Conservation (phyloP, 306 rosid genomes). For the Benincasa hispida region DNA sequence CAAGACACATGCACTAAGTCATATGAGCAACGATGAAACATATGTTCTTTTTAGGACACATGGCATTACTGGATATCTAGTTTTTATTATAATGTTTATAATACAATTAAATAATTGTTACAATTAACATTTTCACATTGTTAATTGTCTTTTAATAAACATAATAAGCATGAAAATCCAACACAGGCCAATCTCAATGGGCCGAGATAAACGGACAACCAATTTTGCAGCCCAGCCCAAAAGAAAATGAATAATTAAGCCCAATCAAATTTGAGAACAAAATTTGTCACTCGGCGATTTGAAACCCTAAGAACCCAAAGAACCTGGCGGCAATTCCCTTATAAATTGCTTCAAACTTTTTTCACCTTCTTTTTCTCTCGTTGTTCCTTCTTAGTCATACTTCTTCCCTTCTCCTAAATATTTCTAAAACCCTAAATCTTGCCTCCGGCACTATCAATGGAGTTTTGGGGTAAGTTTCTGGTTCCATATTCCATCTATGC, state of each 20-base stretch:
- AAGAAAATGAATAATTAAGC: neutral
- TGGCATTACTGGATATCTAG: too few species aligned
- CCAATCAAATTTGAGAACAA: neutral
- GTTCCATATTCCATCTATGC: neutral
- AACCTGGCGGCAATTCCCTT: constrained; percentile 5
- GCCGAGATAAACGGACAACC: neutral
- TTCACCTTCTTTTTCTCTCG: neutral
- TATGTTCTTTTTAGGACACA: too few species aligned
- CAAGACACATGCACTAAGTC: too few species aligned
- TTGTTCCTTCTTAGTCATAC: neutral
- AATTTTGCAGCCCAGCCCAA: neutral
- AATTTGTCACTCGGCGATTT: neutral
- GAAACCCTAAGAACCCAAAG: neutral
- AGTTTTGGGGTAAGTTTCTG: constrained; percentile 57
- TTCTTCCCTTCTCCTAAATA: neutral
- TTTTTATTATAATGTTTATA: too few species aligned
- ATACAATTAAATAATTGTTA: too few species aligned
- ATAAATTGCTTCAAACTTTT: neutral
- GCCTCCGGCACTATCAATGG: constrained; percentile 24
- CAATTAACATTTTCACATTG: too few species aligned
- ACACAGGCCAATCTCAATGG: too few species aligned
- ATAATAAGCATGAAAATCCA: too few species aligned
- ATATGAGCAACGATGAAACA: too few species aligned
- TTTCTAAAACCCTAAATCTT: neutral
- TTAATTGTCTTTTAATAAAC: too few species aligned